Base-by-base conservation (phyloP, 495 filamentous ascomycete species). In the Trichoderma gamsii region DNA sequence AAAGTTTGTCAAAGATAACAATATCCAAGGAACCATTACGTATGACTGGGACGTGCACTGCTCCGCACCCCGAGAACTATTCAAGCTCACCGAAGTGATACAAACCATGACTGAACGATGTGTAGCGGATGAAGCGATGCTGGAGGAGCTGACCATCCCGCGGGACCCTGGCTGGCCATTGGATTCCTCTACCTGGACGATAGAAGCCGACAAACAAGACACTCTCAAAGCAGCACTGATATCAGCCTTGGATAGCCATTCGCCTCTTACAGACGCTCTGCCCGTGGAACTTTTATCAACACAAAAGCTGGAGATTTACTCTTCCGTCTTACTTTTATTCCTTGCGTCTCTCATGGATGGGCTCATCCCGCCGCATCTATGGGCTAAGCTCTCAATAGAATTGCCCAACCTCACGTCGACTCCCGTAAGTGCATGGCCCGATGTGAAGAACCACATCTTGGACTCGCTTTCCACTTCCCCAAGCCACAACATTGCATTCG, bases 61-160 rank as follows among this genome's bases (percentile, higher is more conserved):
- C 29, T 79, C 77, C 11, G 79, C 90, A 13, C 93, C 95, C 1
- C 84, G 88, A 46, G 93, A 97, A 72, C 84, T 97, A 41, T 96
- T 96, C 78, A 87, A 87, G 73, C 84, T 99, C 70, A 97, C 92
- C 13, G 90, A 96, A 72, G 85, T 88, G 3, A 83, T 97, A 71
- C 92, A 94, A 71, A 83, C 83, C 63, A 79, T 97, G 56, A 83
- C 83, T 4, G 90, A 93, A 69, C 85, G 92, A 13, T 87, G 84
- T 4, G 75, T 92, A 32, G 94, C 93, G 6, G 94, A 97, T 71
- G 90, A 89, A 82, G 86, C 87, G 68, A 97, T 96, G 92, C 85
- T 86, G 3, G 85, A 86, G 67, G 81, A 84, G 0, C 89, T 86
- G 84, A 74, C 78, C 23, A 76, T 79, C n/a, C 84, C 88, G 12